These are phyloP conservation scores for Apiospora koreana DNA, from an alignment of 2,329 filamentous ascomycete species.

Conservation along the genomic window DNA sequence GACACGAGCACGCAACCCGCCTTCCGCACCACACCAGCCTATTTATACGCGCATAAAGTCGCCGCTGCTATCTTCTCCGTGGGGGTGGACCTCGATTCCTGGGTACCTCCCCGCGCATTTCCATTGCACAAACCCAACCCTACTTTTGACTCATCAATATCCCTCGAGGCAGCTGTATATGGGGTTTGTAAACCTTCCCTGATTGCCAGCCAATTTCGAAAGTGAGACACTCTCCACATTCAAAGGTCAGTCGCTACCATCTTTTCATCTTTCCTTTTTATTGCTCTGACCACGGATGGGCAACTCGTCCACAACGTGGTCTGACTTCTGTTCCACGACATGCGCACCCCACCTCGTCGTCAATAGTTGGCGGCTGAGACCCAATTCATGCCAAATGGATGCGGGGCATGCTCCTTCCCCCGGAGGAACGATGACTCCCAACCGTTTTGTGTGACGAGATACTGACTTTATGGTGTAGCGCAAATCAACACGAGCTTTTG, in stretches of 20 bases:
- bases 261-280: slow-evolving; percentile 19
- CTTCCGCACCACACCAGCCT: background rate
- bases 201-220: background rate
- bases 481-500: background rate
- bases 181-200: background rate
- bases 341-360: slow-evolving; percentile 7
- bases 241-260: slow-evolving; percentile 11
- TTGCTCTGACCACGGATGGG: slow-evolving; percentile 2
- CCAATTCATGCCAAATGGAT: slow-evolving; percentile 1
- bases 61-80: slow-evolving; percentile 2
- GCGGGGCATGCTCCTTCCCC: background rate
- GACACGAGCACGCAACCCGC: background rate
- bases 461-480: background rate
- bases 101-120: slow-evolving; percentile 8
- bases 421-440: background rate
- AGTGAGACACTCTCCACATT: background rate
- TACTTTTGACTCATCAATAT: slow-evolving; percentile 5
- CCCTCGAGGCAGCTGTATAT: background rate
- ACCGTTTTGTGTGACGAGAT: background rate
- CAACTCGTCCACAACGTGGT: slow-evolving; percentile 13
- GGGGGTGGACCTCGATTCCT: slow-evolving; percentile 8
- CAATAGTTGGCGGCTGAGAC: slow-evolving; percentile 1
- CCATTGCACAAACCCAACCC: slow-evolving; percentile 4
- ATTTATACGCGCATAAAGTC: slow-evolving; percentile 6
- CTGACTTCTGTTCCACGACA: slow-evolving; percentile 9